Conservation (phyloP, 2,329 filamentous ascomycete species). For the Clarireedia homoeocarpa region DNA sequence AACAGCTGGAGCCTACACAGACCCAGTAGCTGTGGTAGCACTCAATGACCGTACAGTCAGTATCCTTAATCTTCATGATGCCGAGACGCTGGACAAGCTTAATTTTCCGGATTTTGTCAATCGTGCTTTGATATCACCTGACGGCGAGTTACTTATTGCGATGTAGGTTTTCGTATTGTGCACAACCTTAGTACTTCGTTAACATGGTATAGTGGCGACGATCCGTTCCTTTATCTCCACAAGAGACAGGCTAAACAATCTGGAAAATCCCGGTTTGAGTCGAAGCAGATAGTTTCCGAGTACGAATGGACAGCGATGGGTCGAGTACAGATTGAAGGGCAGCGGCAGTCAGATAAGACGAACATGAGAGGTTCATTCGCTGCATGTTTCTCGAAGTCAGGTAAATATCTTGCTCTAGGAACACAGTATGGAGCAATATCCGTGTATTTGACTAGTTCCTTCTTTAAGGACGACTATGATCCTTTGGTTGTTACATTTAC, state of each 20-base stretch:
- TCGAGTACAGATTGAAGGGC: conserved; percentile 50
- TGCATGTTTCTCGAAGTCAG: conserved; percentile 67
- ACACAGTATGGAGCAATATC: conserved; percentile 77
- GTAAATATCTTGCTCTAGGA: conserved; percentile 64
- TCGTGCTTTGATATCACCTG: conserved; percentile 85
- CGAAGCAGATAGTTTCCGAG: conserved; percentile 17
- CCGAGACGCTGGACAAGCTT: conserved; percentile 61
- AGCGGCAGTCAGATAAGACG: conserved; percentile 44
- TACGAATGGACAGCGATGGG: conserved; percentile 45
- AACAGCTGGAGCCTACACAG: conserved; percentile 36
- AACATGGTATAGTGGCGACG: conserved; percentile 43
- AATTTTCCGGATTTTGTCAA: conserved; percentile 82
- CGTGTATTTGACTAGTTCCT: conserved; percentile 56
- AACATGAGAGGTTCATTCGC: conserved; percentile 65
- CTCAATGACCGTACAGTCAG: conserved; percentile 91
- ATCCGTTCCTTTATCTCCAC: conserved; percentile 80
- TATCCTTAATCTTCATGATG: conserved; percentile 67
- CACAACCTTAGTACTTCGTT: neutral
- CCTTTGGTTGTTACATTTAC: conserved; percentile 68
- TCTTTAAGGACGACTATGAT: conserved; percentile 37
- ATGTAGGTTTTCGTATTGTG: conserved; percentile 45
- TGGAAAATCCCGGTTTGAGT: conserved; percentile 18
- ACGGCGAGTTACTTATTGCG: conserved; percentile 71
- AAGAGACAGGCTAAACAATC: conserved; percentile 34
- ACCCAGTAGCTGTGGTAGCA: conserved; percentile 61